Evolutionary conservation across 1,284 basidiomycete species (phyloP), one percentile per base, ranked within the genome.

Genomic region (Testicularia cyperi): DNA sequence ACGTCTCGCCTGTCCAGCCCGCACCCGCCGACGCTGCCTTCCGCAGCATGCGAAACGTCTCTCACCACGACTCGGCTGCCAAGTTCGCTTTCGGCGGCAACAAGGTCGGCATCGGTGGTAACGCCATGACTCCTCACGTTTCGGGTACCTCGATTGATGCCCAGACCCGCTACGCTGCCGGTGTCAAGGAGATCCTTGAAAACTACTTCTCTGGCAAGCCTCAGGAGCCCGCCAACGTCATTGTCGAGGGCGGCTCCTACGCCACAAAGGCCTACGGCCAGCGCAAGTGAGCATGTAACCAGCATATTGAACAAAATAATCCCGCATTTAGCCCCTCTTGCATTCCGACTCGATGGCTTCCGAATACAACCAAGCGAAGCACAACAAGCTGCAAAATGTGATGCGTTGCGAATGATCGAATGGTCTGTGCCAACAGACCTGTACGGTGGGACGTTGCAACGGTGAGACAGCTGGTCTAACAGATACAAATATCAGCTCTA

Each of bases 101-200:
- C 81, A 89, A 89, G 81, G 83, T 84, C 30, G 81, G 87, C 21
- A 86, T 85, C 18, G 86, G 83, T 44, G 90, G 89, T 23, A 88
- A 69, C 15, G 57, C 71, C 19, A 67, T 69, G 58, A 64, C 61
- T 0, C 45, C 67, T 12, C 68, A 72, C 26, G 53, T 66, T 14
- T 65, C 63, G 6, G 68, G 69, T 30, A 92, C 91, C 10, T 91
- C 91, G 5, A 82, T 95, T 53, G 92, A 95, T 70, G 91, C 92
- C 1, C 92, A 95, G 82, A 80, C 33, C 20, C 87, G 92, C 45
- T 96, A 96, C 77, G 90, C 91, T 9, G 79, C 80, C 29, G 92
- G 92, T 19, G 83, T 86, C 22, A 86, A 82, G 80, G 82, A 82
- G 55, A 95, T 95, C 77, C 81, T 95, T 49, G 81, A 85, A 51